Percentiles rank a stretch among this genome's conserved stretches.
phyloP scores from a whole-genome alignment of 768 basidiomycete genomes.

The Pulveroboletus sp. region DNA sequence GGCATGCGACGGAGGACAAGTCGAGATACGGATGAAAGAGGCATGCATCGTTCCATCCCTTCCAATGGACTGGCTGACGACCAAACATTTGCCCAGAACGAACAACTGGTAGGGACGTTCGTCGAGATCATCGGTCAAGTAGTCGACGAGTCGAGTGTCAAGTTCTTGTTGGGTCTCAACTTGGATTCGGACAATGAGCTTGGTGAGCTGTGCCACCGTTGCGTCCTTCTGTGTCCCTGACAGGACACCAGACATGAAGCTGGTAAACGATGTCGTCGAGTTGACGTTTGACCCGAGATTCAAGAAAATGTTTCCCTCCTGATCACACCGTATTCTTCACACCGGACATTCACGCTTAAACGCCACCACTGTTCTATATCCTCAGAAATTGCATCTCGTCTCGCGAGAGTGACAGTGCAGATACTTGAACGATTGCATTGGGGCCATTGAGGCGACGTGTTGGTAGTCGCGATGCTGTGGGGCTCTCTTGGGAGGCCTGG shows the following conservation, averaged over 20 bases:
- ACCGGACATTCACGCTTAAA: not conserved
- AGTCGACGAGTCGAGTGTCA: constrained; percentile 49
- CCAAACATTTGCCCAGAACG: constrained; percentile 29
- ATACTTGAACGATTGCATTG: too few relatives aligned
- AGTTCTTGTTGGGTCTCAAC: constrained; percentile 45
- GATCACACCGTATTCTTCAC: not conserved
- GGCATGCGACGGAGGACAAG: constrained; percentile 63
- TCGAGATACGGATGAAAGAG: constrained; percentile 39
- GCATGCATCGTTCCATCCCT: constrained; percentile 30
- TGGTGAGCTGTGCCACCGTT: constrained; percentile 40
- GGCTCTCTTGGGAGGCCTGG: constrained; percentile 52
- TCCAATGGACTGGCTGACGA: not conserved
- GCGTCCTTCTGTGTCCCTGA: constrained; percentile 1
- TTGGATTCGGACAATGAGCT: constrained; percentile 51
- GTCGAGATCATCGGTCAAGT: constrained; percentile 68
- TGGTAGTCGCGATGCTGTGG: constrained; percentile 47
- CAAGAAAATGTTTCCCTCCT: constrained; percentile 42
- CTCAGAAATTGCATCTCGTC: too few relatives aligned
- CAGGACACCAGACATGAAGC: constrained; percentile 43
- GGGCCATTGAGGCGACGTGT: too few relatives aligned
- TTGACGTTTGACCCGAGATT: constrained; percentile 58
- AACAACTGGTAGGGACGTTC: constrained; percentile 46
- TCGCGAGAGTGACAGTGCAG: too few relatives aligned
- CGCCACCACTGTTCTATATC: not conserved
- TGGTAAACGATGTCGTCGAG: constrained; percentile 59